These are phyloP conservation scores for Leptographium flavum DNA, from an alignment of 2,329 filamentous ascomycete species.

Conservation along the genomic window DNA sequence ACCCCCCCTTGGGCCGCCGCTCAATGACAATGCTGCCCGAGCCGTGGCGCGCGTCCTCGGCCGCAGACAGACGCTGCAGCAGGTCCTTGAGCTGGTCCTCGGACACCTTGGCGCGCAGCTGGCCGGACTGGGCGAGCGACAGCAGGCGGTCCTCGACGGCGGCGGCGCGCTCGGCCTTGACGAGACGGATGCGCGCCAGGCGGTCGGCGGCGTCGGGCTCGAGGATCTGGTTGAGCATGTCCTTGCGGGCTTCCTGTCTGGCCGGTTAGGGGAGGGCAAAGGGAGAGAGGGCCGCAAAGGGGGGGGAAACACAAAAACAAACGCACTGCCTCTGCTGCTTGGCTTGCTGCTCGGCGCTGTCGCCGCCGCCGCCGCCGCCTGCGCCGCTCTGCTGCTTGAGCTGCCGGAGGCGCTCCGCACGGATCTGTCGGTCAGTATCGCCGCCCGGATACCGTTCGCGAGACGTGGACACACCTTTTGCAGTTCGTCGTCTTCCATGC, in stretches of 20 bases:
- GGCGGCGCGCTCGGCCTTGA: conserved; percentile 79
- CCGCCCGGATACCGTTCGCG: background rate
- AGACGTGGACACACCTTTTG: conserved; percentile 17
- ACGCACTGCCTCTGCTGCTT: conserved; percentile 37
- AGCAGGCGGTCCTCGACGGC: conserved; percentile 91
- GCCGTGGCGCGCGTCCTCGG: conserved; percentile 54
- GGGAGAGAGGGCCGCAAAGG: too few species aligned
- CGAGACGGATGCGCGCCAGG: conserved; percentile 82
- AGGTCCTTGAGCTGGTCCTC: conserved; percentile 91
- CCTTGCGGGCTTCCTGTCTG: conserved; percentile 48
- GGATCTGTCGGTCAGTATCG: conserved; percentile 44
- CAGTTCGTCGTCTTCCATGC: conserved; percentile 26
- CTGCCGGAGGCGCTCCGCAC: conserved; percentile 84
- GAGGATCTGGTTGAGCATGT: conserved; percentile 83
- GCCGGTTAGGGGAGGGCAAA: too few species aligned
- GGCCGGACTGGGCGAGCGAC: conserved; percentile 76
- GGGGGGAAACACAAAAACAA: background rate
- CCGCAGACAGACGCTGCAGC: conserved; percentile 67
- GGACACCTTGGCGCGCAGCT: conserved; percentile 75
- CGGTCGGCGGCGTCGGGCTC: conserved; percentile 88
- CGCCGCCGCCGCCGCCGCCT: conserved; percentile 31
- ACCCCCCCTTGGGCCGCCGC: conserved; percentile 61
- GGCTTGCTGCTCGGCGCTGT: conserved; percentile 36
- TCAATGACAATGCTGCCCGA: conserved; percentile 55
- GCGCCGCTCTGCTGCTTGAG: conserved; percentile 58